Evolutionary conservation across 768 basidiomycete species (phyloP), one percentile per base, ranked within the genome.

Genomic region (Boletales sp.): DNA sequence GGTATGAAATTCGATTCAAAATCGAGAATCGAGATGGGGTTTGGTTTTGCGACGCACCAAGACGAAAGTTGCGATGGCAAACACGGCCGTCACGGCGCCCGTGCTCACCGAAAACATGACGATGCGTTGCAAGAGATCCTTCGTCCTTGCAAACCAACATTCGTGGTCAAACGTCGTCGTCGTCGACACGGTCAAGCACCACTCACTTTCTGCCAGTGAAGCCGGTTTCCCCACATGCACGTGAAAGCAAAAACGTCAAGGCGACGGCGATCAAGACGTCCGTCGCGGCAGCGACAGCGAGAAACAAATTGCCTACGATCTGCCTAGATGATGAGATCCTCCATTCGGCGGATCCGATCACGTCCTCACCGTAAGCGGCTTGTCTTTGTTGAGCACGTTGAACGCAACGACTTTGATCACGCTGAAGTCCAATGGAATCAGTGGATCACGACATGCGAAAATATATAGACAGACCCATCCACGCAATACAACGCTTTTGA

Each of bases 221-320:
- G n/a, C 4, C 8, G 24, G 29, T 43, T 4, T 21, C 21, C 21
- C 2, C 21, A 4, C 21, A 21, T 21, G 21, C 21, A 21, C 21
- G 21, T 21, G 21, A 21, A 3, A 56, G 45, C 10, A 52, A 15
- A 31, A 24, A 40, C 3, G 40, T 51, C 43, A 56, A 11, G 6
- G 8, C 42, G 3, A 40, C 21, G 8, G 54, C 43, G 5, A 56
- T 56, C 17, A 56, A 5, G 13, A 56, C 1, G 15, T 55, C 54
- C 21, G 36, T 15, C 3, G 10, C 54, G 1, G 47, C 37, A 7
- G 36, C 15, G n/a, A 50, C 14, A 14, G 32, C 8, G 29, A 55
- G 37, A n/a, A 0, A 9, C 8, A 37, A 4, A 2, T 29, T 30
- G 13, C 3, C 19, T 4, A 51, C 0, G 11, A 3, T 35, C 55